Evolutionary conservation across 2,329 filamentous ascomycete species (phyloP), one percentile per base, ranked within the genome.

Genomic region (Aspergillus sp.): DNA sequence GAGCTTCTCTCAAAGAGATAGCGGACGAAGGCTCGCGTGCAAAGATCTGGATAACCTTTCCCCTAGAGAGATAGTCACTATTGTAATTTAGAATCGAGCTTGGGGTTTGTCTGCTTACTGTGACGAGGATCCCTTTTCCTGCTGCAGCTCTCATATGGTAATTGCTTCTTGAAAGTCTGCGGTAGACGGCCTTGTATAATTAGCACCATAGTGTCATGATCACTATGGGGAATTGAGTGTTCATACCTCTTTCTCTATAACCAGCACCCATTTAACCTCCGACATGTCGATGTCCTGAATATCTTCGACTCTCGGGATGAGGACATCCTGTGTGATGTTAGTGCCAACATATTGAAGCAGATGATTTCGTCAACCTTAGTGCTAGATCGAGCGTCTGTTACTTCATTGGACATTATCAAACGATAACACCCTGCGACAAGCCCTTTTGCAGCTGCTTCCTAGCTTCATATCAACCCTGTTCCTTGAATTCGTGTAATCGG

Each of bases 41-140:
- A 67, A 28, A 83, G 61, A 55, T 84, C 81, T 1, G 81, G 81
- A 54, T 83, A 83, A 3, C 81, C 81, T 70, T 83, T 83, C 0
- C 75, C 81, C 77, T 81, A 43, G 19, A 19, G 19, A 19, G 19
- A 19, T 19, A 19, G 19, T 19, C 19, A 19, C 19, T 19, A 19
- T 19, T 19, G 19, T 19, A 19, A 19, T 30, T 48, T 41, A 42
- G 39, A 51, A 9, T 3, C 32, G 10, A 36, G 26, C 34, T 8
- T 7, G 3, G 12, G 6, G 4, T 39, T 9, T 39, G 36, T 8
- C 27, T 27, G 30, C 69, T 55, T 62, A 80, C 78, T 3, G 80
- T 83, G 41, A 83, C 55, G 7, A 82, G 57, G 8, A 83, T 66
- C 3, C 79, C 77, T 43, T 73, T 59, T 9, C 68, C 66, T 10